phyloP scores from a whole-genome alignment of 768 basidiomycete species.

The Leccinum longicurvipes region DNA sequence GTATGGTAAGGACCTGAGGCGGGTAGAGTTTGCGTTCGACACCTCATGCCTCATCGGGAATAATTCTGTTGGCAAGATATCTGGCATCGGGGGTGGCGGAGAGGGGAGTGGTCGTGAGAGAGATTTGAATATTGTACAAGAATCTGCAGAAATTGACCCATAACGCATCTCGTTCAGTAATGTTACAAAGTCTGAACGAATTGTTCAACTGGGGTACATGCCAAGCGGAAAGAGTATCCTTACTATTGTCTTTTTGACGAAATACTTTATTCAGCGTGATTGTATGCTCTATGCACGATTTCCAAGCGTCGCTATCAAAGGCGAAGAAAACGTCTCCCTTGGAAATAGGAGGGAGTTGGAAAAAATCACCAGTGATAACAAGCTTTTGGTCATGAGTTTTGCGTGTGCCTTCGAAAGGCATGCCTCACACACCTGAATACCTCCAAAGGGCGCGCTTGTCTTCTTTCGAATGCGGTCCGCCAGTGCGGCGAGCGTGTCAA shows the following conservation, averaged over 20 bases:
- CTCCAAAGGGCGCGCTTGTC: conserved; percentile 53
- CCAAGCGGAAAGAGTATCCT: conserved; percentile 12
- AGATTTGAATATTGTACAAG: conserved; percentile 45
- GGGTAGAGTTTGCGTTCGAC: conserved; percentile 54
- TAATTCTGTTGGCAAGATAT: conserved; percentile 47
- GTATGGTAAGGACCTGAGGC: conserved; percentile 48
- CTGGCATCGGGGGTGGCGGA: conserved; percentile 25
- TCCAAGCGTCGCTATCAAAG: conserved; percentile 54
- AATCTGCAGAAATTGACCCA: conserved; percentile 47
- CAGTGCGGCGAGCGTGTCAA: conserved; percentile 56
- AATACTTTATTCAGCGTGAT: conserved; percentile 72
- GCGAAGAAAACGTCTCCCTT: conserved; percentile 53
- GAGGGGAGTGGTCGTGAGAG: conserved; percentile 35
- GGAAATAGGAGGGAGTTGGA: conserved; percentile 54
- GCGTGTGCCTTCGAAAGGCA: neutral
- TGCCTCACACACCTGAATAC: conserved; percentile 49
- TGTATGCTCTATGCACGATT: conserved; percentile 48
- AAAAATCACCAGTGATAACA: conserved; percentile 57
- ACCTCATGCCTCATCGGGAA: conserved; percentile 72
- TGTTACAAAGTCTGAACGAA: conserved; percentile 54
- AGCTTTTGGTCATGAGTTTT: conserved; percentile 29
- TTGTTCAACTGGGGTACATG: neutral
- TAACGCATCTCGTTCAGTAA: conserved; percentile 76
- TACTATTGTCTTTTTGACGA: conserved; percentile 69
- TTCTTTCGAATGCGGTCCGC: conserved; percentile 52